phyloP scores from a whole-genome alignment of 805 yeast genomes.

The Jamesozyma gamospora region DNA sequence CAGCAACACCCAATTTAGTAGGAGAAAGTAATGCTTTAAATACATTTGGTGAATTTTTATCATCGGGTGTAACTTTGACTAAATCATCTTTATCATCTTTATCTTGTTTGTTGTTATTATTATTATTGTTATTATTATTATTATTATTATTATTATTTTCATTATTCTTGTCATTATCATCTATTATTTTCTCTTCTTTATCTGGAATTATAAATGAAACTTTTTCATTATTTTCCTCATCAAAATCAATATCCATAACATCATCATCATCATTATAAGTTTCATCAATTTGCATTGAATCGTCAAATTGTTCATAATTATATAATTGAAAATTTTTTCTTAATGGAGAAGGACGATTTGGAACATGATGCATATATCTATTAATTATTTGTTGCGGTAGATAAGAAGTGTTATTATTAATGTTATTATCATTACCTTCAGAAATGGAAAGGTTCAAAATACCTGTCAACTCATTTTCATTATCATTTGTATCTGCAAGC shows the following conservation, averaged over 20 bases:
- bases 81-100: background rate
- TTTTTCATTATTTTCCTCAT: background rate
- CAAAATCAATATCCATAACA: background rate
- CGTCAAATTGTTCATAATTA: conserved; percentile 5
- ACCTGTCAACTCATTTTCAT: conserved; percentile 1
- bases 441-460: conserved; percentile 2
- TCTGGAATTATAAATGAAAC: background rate
- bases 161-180: background rate
- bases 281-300: conserved; percentile 16
- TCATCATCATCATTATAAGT: background rate
- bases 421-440: conserved; percentile 3
- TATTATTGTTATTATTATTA: conserved; percentile 4
- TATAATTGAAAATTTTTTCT: conserved; percentile 7
- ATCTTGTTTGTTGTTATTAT: background rate
- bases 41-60: background rate
- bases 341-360: conserved; percentile 13
- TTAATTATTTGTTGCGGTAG: conserved; percentile 12
- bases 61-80: background rate
- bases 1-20: conserved; percentile 23
- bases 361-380: conserved; percentile 11
- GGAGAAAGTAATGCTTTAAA: conserved; percentile 16
- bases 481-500: background rate
- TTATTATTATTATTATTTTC: background rate
- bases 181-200: background rate
- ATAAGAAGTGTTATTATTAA: background rate